A percentile compares a stretch with the other conserved stretches of the same genome.
Conservation (phyloP, 1,284 basidiomycete species). For the Somion occarium region DNA sequence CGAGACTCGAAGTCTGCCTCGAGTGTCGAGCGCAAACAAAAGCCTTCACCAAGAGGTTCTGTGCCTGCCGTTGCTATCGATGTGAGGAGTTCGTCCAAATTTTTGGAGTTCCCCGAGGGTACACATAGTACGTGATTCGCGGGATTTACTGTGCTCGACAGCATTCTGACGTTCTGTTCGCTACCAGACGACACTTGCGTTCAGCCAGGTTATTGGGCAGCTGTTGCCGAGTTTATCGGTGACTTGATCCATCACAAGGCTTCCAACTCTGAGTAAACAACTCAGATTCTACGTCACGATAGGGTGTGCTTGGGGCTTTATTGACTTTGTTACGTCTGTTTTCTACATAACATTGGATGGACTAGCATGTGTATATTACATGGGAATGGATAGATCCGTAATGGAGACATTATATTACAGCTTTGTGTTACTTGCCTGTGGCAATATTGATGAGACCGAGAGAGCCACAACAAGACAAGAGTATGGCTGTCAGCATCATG, state of each 20-base stretch:
- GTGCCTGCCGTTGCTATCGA: conserved; percentile 11
- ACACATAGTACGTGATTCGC: conserved; percentile 28
- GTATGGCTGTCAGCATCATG: too few species aligned
- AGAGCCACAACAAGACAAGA: too few species aligned
- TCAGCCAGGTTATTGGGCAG: conserved; percentile 31
- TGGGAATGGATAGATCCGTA: too few species aligned
- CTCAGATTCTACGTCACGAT: too few species aligned
- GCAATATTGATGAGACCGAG: too few species aligned
- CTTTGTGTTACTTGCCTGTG: too few species aligned
- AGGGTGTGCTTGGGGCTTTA: background rate
- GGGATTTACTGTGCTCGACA: conserved; percentile 1
- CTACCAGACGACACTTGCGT: conserved; percentile 32
- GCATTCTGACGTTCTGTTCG: background rate
- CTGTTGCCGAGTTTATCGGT: conserved; percentile 26
- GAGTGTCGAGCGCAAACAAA: background rate
- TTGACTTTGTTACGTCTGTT: conserved; percentile 1
- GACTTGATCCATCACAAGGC: too few species aligned
- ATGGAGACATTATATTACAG: too few species aligned
- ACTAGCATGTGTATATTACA: too few species aligned
- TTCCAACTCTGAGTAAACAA: conserved; percentile 9
- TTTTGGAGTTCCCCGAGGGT: conserved; percentile 24
- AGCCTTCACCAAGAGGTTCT: conserved; percentile 1
- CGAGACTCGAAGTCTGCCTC: conserved; percentile 25
- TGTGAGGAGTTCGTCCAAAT: conserved; percentile 16
- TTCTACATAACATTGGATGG: background rate